These are phyloP conservation scores for Boletus austroedulis DNA, from an alignment of 1,284 basidiomycete species.

Conservation along the genomic window DNA sequence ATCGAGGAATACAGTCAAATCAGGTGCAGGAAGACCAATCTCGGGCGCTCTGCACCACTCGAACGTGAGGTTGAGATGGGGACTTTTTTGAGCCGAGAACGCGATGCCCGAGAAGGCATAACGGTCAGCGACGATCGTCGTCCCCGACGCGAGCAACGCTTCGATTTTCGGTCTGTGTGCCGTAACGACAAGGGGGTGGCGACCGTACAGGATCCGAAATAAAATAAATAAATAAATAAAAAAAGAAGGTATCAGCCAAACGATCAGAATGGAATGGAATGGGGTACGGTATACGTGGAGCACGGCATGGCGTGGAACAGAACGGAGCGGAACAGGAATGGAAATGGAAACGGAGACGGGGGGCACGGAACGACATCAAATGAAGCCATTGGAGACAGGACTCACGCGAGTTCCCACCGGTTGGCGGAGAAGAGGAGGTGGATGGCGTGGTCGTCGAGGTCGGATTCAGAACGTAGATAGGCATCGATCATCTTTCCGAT, in stretches of 20 bases:
- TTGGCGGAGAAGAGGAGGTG: slow-evolving; percentile 97
- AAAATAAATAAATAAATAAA: neutral
- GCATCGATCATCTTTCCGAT: slow-evolving; percentile 94
- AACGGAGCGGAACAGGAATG: too few relatives aligned
- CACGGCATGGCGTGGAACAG: too few relatives aligned
- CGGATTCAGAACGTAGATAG: slow-evolving; percentile 81
- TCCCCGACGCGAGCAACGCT: slow-evolving; percentile 60
- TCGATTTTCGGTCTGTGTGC: slow-evolving; percentile 60
- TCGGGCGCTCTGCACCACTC: slow-evolving; percentile 89
- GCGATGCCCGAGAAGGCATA: slow-evolving; percentile 98
- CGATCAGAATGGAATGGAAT: too few relatives aligned
- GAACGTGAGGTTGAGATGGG: slow-evolving; percentile 43
- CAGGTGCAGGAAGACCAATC: slow-evolving; percentile 82
- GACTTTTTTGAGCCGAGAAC: slow-evolving; percentile 80
- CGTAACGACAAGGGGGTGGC: neutral
- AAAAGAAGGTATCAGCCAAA: neutral
- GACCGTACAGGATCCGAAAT: too few relatives aligned
- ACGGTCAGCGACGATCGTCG: slow-evolving; percentile 83
- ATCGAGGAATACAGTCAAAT: slow-evolving; percentile 86
- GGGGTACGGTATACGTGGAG: too few relatives aligned
- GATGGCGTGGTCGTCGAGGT: slow-evolving; percentile 89
- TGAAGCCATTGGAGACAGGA: slow-evolving; percentile 42
- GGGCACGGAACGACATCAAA: neutral
- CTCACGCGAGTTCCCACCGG: slow-evolving; percentile 85
- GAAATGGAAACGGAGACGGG: neutral